A percentile compares a stretch with the other conserved stretches of the same genome.
phyloP scores from a whole-genome alignment of 352 stramenopile genomes.

The Phytophthora melonis region DNA sequence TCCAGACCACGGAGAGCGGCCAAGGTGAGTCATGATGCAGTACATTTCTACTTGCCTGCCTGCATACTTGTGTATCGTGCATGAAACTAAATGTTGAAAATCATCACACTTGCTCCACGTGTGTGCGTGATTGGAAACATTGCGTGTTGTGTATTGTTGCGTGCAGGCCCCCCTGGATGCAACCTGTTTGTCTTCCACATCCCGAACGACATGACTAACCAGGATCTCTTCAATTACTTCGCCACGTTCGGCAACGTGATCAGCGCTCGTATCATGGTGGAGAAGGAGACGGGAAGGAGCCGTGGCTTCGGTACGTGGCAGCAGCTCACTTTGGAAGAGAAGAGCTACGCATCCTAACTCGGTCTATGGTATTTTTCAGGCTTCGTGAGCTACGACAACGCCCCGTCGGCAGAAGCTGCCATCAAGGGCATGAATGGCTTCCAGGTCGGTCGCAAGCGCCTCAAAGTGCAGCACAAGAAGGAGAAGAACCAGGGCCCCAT shows the following conservation, averaged over 20 bases:
- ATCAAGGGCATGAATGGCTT: conserved; percentile 97
- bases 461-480: conserved; percentile 97
- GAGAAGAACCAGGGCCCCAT: conserved; percentile 80
- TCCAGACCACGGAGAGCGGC: conserved; percentile 89
- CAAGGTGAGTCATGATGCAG: conserved; percentile 69
- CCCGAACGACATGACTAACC: conserved; percentile 97
- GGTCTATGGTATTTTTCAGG: conserved; percentile 50
- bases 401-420: conserved; percentile 90
- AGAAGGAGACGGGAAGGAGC: conserved; percentile 96
- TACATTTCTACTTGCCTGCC: conserved; percentile 22
- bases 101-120: conserved; percentile 45
- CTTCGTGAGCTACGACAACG: conserved; percentile 97
- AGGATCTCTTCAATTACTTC: conserved; percentile 98
- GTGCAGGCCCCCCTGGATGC: conserved; percentile 92
- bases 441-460: conserved; percentile 95
- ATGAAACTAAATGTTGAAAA: conserved; percentile 54
- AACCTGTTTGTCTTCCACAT: conserved; percentile 99
- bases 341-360: neutral
- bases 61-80: conserved; percentile 48
- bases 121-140: conserved; percentile 53
- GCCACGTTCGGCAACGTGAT: conserved; percentile 95
- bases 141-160: conserved; percentile 55
- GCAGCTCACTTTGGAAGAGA: neutral
- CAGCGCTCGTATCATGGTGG: conserved; percentile 96
- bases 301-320: conserved; percentile 92